Base-by-base conservation (phyloP, 2,329 filamentous ascomycete species). In the Ophiostoma perfectum region DNA sequence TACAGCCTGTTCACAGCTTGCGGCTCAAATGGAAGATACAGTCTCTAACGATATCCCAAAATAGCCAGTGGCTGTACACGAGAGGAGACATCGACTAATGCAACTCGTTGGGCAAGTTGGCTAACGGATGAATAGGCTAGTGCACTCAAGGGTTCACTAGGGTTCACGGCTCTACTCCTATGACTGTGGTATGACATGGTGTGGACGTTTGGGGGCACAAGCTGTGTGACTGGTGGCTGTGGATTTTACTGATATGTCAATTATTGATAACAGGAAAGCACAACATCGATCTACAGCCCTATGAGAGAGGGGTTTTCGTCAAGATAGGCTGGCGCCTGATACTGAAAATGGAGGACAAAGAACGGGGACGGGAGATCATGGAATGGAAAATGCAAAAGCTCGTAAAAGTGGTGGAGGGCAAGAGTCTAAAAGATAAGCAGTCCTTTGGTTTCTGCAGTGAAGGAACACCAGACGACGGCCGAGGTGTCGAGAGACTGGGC, bases 171-270 rank as follows among this genome's bases (percentile, higher is more conserved):
- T 55, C 3, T n/a, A 16, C 49, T 55, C n/a, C 49, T 55, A 55
- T 27, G 49, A 27, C n/a, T 18, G n/a, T 55, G n/a, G 49, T 55
- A 55, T 55, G 49, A 27, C 18, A 55, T 55, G 49, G 49, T 55
- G n/a, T 55, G n/a, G 49, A 55, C 49, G 49, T 27, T 18, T 55
- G 49, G 49, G 49, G 49, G 49, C n/a, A 7, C 27, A 55, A 11
- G 9, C 18, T 8, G n/a, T 55, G n/a, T 27, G 6, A 27, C n/a
- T 9, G n/a, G 49, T 27, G n/a, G n/a, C 49, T 27, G 49, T 52
- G 47, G 47, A 18, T 55, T 55, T n/a, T 49, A 14, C 45, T 49
- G 14, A 49, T 49, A n/a, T 49, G 45, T 49, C 45, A 49, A 49
- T n/a, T 49, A 14, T 49, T 49, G 45, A n/a, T 49, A 49, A 49